Conservation (phyloP, 1,284 basidiomycete species). For the Cryptococcus wingfieldii region DNA sequence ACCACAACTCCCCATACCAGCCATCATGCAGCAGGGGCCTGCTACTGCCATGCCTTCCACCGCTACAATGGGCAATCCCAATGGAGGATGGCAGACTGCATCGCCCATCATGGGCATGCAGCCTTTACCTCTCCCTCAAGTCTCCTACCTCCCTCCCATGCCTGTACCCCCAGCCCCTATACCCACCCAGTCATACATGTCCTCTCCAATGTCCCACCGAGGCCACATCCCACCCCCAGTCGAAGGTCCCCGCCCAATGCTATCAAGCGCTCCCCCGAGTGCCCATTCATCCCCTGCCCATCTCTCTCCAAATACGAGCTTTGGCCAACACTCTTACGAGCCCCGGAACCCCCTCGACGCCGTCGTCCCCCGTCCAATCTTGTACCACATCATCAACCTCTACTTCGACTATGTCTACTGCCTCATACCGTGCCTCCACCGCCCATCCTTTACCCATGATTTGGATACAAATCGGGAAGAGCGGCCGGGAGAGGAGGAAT, state of each 20-base stretch:
- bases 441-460: constrained; percentile 39
- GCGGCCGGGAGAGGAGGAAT: constrained; percentile 28
- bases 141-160: not conserved
- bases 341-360: constrained; percentile 38
- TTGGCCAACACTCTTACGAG: constrained; percentile 4
- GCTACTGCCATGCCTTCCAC: not conserved
- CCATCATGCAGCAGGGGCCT: not conserved
- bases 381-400: constrained; percentile 37
- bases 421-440: constrained; percentile 40
- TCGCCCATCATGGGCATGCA: not conserved
- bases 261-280: not conserved
- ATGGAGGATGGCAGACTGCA: not conserved
- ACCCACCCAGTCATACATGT: not conserved
- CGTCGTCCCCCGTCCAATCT: constrained; percentile 34
- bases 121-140: not conserved
- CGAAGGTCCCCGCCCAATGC: not conserved
- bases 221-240: not conserved
- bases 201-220: not conserved
- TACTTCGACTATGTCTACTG: constrained; percentile 44
- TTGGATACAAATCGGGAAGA: constrained; percentile 33
- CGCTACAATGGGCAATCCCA: not conserved
- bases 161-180: not conserved
- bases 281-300: not conserved
- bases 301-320: not conserved
- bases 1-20: not conserved